Conservation (phyloP, 345 rosid species). For the Syzygium grande region DNA sequence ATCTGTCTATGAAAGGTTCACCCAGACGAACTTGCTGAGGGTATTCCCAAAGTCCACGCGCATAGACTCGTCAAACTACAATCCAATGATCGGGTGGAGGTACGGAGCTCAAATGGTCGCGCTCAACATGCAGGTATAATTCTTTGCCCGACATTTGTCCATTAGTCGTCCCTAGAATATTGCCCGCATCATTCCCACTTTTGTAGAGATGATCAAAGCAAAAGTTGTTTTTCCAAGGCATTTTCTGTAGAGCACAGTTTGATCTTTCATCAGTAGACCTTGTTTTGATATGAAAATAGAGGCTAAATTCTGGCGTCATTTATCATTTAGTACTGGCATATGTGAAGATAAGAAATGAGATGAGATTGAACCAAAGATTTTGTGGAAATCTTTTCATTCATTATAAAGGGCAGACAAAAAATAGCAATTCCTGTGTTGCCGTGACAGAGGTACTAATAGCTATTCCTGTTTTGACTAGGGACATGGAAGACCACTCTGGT, state of each 20-base stretch:
- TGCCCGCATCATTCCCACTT: neutral
- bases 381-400: neutral
- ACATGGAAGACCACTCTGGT: constrained; percentile 72
- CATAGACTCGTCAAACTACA: constrained; percentile 76
- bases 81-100: constrained; percentile 77
- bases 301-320: neutral
- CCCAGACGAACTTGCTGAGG: constrained; percentile 28
- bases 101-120: constrained; percentile 99
- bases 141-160: neutral
- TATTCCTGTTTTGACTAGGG: constrained; percentile 34
- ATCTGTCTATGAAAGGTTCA: constrained; percentile 50
- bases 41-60: constrained; percentile 84
- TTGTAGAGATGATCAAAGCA: neutral
- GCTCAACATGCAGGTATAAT: constrained; percentile 81
- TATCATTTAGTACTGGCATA: neutral
- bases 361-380: neutral
- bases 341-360: neutral
- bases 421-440: neutral
- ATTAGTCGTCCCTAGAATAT: neutral
- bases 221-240: neutral
- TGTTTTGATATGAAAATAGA: neutral
- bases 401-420: neutral
- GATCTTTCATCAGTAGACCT: neutral
- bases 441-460: neutral
- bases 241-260: neutral